These are phyloP conservation scores for Diophrys sp. DNA, from an alignment of 73 alveolate genomes.

Conservation along the genomic window DNA sequence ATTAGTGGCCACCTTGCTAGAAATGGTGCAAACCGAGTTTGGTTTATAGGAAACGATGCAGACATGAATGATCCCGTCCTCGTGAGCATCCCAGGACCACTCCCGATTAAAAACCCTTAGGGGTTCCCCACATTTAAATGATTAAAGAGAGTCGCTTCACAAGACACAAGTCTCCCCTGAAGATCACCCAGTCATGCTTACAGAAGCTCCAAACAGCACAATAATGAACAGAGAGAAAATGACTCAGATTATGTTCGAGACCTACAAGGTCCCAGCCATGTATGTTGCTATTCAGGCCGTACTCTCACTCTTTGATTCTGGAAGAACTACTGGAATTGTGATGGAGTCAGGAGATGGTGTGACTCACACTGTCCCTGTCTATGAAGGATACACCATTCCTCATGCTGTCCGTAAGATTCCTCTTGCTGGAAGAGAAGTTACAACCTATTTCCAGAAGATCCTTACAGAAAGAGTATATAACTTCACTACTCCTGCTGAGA, in stretches of 20 bases:
- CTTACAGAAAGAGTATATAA: conserved; percentile 53
- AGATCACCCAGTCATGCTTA: conserved; percentile 84
- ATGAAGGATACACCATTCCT: conserved; percentile 62
- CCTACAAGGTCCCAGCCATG: conserved; percentile 82
- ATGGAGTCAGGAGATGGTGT: conserved; percentile 78
- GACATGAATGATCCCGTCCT: too few relatives aligned
- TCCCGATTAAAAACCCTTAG: too few relatives aligned
- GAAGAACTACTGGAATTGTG: conserved; percentile 67
- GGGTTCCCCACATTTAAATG: too few relatives aligned
- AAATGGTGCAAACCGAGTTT: too few relatives aligned
- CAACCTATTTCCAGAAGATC: conserved; percentile 27
- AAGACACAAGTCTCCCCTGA: conserved; percentile 19
- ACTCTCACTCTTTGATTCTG: conserved; percentile 56
- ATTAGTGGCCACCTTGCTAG: too few relatives aligned
- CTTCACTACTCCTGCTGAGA: conserved; percentile 61
- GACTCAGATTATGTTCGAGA: conserved; percentile 91
- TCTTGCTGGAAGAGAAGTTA: conserved; percentile 69
- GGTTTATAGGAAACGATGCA: too few relatives aligned
- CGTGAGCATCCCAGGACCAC: too few relatives aligned
- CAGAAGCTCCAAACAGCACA: conserved; percentile 87
- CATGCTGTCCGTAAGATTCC: conserved; percentile 50
- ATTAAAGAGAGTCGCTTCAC: too few relatives aligned
- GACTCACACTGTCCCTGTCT: conserved; percentile 67
- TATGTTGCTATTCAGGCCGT: conserved; percentile 56
- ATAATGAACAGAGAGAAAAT: conserved; percentile 81